phyloP scores from a whole-genome alignment of 192 early-diverging fungal genomes.

The Backusella westeae region DNA sequence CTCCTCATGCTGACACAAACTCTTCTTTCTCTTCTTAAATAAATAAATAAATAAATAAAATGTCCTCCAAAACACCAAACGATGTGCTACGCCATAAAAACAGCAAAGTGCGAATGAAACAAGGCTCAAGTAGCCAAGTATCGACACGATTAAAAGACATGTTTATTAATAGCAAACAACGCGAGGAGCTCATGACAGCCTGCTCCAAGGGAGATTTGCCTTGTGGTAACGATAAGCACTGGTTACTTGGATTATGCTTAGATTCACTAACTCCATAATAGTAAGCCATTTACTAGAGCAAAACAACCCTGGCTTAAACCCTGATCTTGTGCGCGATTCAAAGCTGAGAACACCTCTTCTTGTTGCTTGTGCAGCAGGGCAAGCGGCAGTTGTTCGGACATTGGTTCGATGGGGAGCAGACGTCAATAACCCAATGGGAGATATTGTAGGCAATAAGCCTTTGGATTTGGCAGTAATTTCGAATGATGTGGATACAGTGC shows the following conservation, averaged over 20 bases:
- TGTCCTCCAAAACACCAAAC: background rate
- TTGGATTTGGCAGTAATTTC: slow-evolving; percentile 38
- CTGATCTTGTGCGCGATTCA: slow-evolving; percentile 32
- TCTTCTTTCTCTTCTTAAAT: background rate
- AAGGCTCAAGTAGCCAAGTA: background rate
- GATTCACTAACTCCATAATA: background rate
- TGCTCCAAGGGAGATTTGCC: slow-evolving; percentile 27
- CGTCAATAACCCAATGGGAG: slow-evolving; percentile 31
- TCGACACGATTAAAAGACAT: slow-evolving; percentile 21
- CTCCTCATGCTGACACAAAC: background rate
- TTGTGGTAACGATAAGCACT: slow-evolving; percentile 17
- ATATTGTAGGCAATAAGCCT: slow-evolving; percentile 36
- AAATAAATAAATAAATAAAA: background rate
- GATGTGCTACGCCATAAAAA: background rate
- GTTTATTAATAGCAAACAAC: slow-evolving; percentile 27
- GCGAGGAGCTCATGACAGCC: slow-evolving; percentile 26
- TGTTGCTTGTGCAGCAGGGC: slow-evolving; percentile 36
- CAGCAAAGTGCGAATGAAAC: background rate
- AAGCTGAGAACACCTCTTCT: slow-evolving; percentile 34
- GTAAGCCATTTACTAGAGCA: slow-evolving; percentile 18
- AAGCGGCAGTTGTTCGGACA: slow-evolving; percentile 18
- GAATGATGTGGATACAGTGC: slow-evolving; percentile 33
- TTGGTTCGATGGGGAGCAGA: slow-evolving; percentile 30
- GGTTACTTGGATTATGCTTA: background rate
- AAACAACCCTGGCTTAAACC: slow-evolving; percentile 14